These are phyloP conservation scores for Metarhizium robertsii DNA, from an alignment of 2,329 filamentous ascomycete species.

Conservation along the genomic window DNA sequence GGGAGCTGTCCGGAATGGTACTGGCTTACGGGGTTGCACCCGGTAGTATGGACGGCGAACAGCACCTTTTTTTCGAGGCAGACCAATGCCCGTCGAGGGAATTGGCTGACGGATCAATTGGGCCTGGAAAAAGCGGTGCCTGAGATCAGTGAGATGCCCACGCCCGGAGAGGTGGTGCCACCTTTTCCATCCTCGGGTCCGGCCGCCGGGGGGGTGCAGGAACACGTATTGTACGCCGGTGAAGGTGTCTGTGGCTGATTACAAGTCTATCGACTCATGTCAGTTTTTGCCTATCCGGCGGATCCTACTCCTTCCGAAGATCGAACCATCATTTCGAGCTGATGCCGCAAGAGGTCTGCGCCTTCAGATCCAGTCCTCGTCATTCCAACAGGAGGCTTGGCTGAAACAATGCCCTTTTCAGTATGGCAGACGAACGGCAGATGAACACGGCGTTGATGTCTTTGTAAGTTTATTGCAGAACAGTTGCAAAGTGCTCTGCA, in stretches of 20 bases:
- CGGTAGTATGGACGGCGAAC: no score
- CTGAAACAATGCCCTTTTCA: no score
- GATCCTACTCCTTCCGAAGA: conserved; percentile 1
- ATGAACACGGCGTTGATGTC: no score
- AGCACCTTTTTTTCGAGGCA: not conserved
- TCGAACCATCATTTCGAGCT: not conserved
- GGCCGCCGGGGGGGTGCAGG: no score
- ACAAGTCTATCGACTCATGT: not conserved
- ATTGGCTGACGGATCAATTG: not conserved
- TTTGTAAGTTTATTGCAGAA: no score
- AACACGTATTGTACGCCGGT: no score
- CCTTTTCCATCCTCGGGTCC: not conserved
- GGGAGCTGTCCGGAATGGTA: not conserved
- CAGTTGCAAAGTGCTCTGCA: no score
- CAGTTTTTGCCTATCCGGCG: not conserved
- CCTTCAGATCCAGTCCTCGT: not conserved
- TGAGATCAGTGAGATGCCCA: not conserved
- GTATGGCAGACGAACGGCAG: no score
- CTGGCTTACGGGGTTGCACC: not conserved
- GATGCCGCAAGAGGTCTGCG: not conserved
- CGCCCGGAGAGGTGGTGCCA: not conserved
- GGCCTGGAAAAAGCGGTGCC: not conserved
- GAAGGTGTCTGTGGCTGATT: not conserved
- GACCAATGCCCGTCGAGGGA: not conserved
- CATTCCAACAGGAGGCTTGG: no score